A percentile compares a stretch with the other conserved stretches of the same genome.
phyloP scores from a whole-genome alignment of 192 early-diverging fungal species.

The Coemansia pectinata region DNA sequence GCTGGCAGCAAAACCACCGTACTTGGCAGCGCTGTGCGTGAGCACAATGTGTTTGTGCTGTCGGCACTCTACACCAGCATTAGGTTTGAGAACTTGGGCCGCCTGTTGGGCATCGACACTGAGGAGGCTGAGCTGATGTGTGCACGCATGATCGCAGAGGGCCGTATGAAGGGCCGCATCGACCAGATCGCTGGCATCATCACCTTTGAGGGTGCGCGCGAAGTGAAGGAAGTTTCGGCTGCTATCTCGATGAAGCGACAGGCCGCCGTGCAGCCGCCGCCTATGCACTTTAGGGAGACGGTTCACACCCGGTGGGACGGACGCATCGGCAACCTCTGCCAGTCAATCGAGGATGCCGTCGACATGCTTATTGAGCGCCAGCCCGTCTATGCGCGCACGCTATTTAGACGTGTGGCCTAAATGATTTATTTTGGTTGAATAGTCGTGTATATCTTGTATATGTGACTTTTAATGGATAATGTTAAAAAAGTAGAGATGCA shows the following conservation, averaged over 20 bases:
- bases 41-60: slow-evolving; percentile 90
- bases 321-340: slow-evolving; percentile 47
- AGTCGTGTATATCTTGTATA: background rate
- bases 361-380: slow-evolving; percentile 52
- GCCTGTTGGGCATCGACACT: slow-evolving; percentile 69
- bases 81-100: slow-evolving; percentile 81
- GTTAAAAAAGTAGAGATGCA: background rate
- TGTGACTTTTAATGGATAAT: background rate
- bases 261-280: slow-evolving; percentile 28
- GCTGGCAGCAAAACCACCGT: slow-evolving; percentile 73
- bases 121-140: slow-evolving; percentile 87
- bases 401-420: slow-evolving; percentile 26
- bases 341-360: slow-evolving; percentile 45
- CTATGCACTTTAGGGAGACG: slow-evolving; percentile 46
- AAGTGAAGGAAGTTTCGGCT: slow-evolving; percentile 44
- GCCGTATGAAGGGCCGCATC: slow-evolving; percentile 83
- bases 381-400: slow-evolving; percentile 34
- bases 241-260: slow-evolving; percentile 42
- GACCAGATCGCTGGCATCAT: slow-evolving; percentile 90
- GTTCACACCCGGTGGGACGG: slow-evolving; percentile 45
- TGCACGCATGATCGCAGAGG: slow-evolving; percentile 87
- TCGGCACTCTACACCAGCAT: slow-evolving; percentile 94
- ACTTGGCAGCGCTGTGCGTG: slow-evolving; percentile 88
- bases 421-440: background rate
- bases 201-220: slow-evolving; percentile 71